Base-by-base conservation (phyloP, 768 basidiomycete genomes). In the Termitomyces sp. region DNA sequence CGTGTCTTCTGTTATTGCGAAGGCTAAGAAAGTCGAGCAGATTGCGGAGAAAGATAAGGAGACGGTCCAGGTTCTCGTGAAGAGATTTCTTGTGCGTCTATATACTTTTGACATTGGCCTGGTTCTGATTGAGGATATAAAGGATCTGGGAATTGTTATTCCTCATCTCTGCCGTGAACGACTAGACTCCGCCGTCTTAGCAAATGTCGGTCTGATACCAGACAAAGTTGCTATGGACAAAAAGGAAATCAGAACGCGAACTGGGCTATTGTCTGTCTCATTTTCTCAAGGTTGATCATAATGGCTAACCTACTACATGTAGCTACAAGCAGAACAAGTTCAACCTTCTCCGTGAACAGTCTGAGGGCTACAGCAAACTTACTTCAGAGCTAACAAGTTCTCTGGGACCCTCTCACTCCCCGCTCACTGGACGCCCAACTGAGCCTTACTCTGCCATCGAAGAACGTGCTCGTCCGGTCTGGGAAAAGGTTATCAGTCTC, bases 261-360 rank as follows among this genome's bases (percentile, higher is more conserved):
- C 91, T 3, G 86, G 84, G 15, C 73, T 92, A 48, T 91, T 91
- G 91, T 92, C 68, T 70, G 91, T 80, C 54, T 7, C 42, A 44
- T 32, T 35, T 35, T 42, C 10, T 31, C n/a, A 3, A 36, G 9
- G 33, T 5, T 39, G 7, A 38, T 41, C 49, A 36, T 54, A 22
- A 41, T 57, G 29, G 49, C 50, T 43, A 39, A 48, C 22, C 23
- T 53, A 33, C n/a, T 45, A 23, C 23, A 16, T 50, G n/a, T 65
- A 95, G 92, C 68, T 96, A 94, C 76, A 94, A 94, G 70, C 96
- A 99, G 70, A 94, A 94, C 74, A 99, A 98, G 71, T 96, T 95
- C 77, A 99, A 98, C 66, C 82, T 99, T 36, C 82, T 98, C 15
- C 88, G 97, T 35, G 97, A 99, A 73, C 92, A 97, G 63, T 94